Evolutionary conservation across 495 filamentous ascomycete species (phyloP).

Genomic region (Hypoxylon rickii): DNA sequence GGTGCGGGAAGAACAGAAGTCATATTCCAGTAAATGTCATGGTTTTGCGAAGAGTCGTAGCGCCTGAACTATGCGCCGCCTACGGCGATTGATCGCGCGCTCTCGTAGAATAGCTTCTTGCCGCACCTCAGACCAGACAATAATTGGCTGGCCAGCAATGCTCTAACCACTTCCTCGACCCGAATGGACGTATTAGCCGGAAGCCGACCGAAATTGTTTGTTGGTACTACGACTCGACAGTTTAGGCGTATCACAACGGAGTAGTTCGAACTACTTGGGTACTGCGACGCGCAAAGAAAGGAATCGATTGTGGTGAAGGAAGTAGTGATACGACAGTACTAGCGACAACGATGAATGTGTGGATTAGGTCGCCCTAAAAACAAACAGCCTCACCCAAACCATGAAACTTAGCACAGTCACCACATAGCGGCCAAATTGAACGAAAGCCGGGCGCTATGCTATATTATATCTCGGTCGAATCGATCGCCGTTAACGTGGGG

Average conservation of each 20-base stretch:
- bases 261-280: slow-evolving; percentile 19
- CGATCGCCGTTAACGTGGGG: slow-evolving; percentile 10
- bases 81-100: slow-evolving; percentile 16
- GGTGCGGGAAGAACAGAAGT: slow-evolving; percentile 52
- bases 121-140: slow-evolving; percentile 9
- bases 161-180: slow-evolving; percentile 23
- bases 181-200: slow-evolving; percentile 22
- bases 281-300: slow-evolving; percentile 9
- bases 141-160: slow-evolving; percentile 30
- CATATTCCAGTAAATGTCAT: slow-evolving; percentile 45
- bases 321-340: neutral
- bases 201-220: slow-evolving; percentile 26
- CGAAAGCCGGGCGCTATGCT: slow-evolving; percentile 9
- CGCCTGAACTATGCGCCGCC: slow-evolving; percentile 21
- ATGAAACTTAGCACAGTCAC: slow-evolving; percentile 15
- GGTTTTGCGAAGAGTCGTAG: slow-evolving; percentile 27
- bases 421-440: slow-evolving; percentile 33
- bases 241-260: slow-evolving; percentile 31
- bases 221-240: slow-evolving; percentile 24
- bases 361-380: slow-evolving; percentile 19
- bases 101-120: slow-evolving; percentile 21
- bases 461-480: slow-evolving; percentile 12
- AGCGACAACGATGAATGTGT: neutral
- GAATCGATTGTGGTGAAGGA: slow-evolving; percentile 14
- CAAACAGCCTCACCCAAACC: slow-evolving; percentile 22